A percentile compares a stretch with the other conserved stretches of the same genome.
Conservation (phyloP, 2,329 filamentous ascomycete species). For the Hypoxylon sp. region DNA sequence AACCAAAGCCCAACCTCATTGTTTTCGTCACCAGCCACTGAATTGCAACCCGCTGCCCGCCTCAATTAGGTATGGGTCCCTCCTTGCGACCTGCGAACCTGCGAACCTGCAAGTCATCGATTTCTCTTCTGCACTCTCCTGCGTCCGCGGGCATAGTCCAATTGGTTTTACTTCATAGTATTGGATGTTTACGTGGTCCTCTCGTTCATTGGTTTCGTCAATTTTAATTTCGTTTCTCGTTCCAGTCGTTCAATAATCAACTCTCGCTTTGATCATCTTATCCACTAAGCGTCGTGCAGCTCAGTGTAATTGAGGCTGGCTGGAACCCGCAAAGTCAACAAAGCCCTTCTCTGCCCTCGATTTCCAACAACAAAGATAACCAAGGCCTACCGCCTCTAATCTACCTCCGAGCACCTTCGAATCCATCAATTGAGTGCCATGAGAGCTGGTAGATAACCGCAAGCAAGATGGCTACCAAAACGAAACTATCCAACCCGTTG, state of each 20-base stretch:
- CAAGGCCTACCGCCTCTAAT: conserved; percentile 4
- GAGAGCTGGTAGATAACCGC: conserved; percentile 30
- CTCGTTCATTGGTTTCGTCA: conserved; percentile 39
- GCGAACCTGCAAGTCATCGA: conserved; percentile 45
- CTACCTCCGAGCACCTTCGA: conserved; percentile 4
- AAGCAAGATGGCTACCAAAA: conserved; percentile 65
- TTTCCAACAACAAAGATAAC: conserved; percentile 14
- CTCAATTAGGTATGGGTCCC: conserved; percentile 35
- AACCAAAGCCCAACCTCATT: conserved; percentile 47
- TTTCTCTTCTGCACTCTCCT: conserved; percentile 42
- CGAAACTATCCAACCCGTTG: conserved; percentile 67
- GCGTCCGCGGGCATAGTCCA: conserved; percentile 40
- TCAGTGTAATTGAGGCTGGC: conserved; percentile 26
- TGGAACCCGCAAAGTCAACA: conserved; percentile 34
- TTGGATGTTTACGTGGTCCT: conserved; percentile 36
- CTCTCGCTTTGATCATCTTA: conserved; percentile 29
- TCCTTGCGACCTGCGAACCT: conserved; percentile 30
- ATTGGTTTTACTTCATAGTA: conserved; percentile 39
- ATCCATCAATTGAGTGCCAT: conserved; percentile 16
- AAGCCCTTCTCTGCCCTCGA: conserved; percentile 28
- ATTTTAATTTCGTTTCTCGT: conserved; percentile 28
- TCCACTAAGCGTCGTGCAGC: conserved; percentile 21
- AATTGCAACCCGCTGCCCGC: conserved; percentile 37
- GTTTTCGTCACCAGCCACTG: conserved; percentile 49
- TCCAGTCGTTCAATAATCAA: conserved; percentile 21